Base-by-base conservation (phyloP, 495 filamentous ascomycete species). In the Chaetomium tenue region DNA sequence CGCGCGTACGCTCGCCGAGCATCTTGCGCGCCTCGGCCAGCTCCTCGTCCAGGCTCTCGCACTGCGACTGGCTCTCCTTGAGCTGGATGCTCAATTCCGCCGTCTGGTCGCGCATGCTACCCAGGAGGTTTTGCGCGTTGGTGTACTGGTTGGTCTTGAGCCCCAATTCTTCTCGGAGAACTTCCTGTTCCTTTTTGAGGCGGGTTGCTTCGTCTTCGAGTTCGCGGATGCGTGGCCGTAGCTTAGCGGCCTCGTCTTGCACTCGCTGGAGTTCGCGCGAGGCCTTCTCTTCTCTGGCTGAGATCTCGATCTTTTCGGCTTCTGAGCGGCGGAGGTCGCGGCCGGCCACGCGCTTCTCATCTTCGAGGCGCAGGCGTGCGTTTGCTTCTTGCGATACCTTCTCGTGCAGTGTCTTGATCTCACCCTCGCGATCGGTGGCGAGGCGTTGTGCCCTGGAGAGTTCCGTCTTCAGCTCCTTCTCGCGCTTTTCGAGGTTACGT, bases 31-130 rank as follows among this genome's bases (percentile, higher is more conserved):
- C 87, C 70, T 98, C 95, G 20, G 86, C 86, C 9, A 97, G 81
- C 72, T 98, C 94, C 77, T 98, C 94, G 68, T 97, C 93, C n/a
- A 97, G 76, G 61, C 87, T 90, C 68, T 97, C 92, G 60, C 85
- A 87, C 65, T 91, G 88, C 44, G 87, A 86, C 57, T 88, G 86
- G 3, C 89, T 88, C 74, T 98, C 94, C 77, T 92, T 93, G 83
- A 96, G 89, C 76, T 96, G 95, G 77, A 90, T 89, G n/a, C 87
- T 86, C 68, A 98, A 80, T 75, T 98, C 94, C 3, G 88, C 80
- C 2, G 87, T 88, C 75, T 98, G 92, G 70, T 97, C 91, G 60
- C 92, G 90, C 92, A 97, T 92, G 69, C 90, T 95, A 63, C 86
- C 86, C 75, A 97, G 88, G 51, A 96, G 73, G 64, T 86, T 89